Evolutionary conservation across 2,329 filamentous ascomycete genomes (phyloP).

Genomic region (Penicillium expansum): DNA sequence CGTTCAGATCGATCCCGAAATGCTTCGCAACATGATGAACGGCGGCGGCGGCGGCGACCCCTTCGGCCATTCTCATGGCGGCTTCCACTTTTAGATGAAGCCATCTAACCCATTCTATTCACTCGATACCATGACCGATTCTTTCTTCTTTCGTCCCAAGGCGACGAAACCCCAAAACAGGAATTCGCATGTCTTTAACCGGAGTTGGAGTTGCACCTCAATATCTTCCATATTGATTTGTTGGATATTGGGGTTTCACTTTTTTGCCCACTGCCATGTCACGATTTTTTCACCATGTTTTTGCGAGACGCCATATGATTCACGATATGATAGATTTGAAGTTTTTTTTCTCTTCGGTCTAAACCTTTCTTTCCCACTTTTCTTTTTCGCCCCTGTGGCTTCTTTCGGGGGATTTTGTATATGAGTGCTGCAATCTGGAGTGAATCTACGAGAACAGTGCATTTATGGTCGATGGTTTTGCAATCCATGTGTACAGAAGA

Average conservation of each 20-base stretch:
- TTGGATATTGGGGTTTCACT: constrained; percentile 1
- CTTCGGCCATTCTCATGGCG: constrained; percentile 43
- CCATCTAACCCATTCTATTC: neutral
- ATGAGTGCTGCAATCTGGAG: constrained; percentile 15
- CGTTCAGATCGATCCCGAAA: constrained; percentile 74
- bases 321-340: constrained; percentile 19
- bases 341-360: neutral
- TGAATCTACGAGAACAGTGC: constrained; percentile 16
- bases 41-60: constrained; percentile 53
- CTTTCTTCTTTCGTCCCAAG: neutral
- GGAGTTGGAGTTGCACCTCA: constrained; percentile 14
- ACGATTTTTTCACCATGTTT: constrained; percentile 8
- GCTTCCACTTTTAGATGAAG: constrained; percentile 56
- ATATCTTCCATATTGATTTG: constrained; percentile 2
- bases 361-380: neutral
- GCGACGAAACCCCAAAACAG: constrained; percentile 1
- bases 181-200: constrained; percentile 12
- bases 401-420: constrained; percentile 6
- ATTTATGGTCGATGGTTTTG: constrained; percentile 3
- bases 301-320: constrained; percentile 20
- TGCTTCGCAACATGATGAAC: constrained; percentile 83
- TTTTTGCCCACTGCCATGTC: constrained; percentile 6
- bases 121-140: constrained; percentile 8
- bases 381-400: neutral
- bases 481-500: neutral